Conservation (phyloP, 768 basidiomycete genomes). For the Lentinula sp. region DNA sequence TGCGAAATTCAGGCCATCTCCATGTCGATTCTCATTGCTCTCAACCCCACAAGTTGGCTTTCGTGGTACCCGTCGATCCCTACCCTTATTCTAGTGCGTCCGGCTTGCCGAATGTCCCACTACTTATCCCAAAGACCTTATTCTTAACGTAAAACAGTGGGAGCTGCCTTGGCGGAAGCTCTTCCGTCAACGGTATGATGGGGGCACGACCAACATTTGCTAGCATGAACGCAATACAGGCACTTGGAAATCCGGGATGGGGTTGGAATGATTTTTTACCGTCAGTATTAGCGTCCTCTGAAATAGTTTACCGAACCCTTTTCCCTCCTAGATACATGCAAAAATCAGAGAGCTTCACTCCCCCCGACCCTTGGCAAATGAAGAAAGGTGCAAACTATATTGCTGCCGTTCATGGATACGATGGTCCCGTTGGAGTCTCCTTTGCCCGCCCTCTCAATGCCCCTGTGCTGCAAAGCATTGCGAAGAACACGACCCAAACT, state of each 20-base stretch:
- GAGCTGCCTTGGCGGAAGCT: slow-evolving; percentile 19
- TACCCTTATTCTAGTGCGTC: slow-evolving; percentile 6
- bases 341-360: slow-evolving; percentile 12
- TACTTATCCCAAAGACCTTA: background rate
- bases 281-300: background rate
- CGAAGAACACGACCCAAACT: slow-evolving; percentile 6
- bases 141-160: background rate
- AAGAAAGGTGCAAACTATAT: slow-evolving; percentile 11
- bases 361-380: slow-evolving; percentile 9
- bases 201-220: slow-evolving; percentile 16
- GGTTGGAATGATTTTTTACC: slow-evolving; percentile 24
- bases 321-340: slow-evolving; percentile 10
- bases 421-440: slow-evolving; percentile 12
- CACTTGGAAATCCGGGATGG: slow-evolving; percentile 19
- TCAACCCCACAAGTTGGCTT: slow-evolving; percentile 10
- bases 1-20: background rate
- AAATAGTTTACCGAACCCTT: background rate
- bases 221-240: slow-evolving; percentile 11
- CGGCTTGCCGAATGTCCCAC: no score
- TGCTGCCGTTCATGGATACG: slow-evolving; percentile 10
- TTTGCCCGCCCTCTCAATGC: slow-evolving; percentile 11
- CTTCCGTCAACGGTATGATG: slow-evolving; percentile 20
- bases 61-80: background rate
- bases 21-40: background rate
- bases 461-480: slow-evolving; percentile 9